Percentiles rank a stretch among this genome's conserved stretches.
phyloP scores from a whole-genome alignment of 495 filamentous ascomycete species.

The Aspergillus funiculosus region DNA sequence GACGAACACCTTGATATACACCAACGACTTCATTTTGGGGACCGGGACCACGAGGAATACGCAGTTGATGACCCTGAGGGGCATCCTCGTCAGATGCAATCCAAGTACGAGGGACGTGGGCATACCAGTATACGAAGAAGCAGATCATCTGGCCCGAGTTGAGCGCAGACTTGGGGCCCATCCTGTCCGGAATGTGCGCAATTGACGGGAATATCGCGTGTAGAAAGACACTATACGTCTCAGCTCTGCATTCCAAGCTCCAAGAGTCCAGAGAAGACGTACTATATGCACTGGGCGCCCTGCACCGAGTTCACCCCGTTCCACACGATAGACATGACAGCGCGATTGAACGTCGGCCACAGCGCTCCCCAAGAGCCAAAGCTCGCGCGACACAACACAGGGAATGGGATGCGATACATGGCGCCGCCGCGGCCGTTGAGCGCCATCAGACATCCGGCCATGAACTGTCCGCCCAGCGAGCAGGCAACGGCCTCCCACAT shows the following conservation, averaged over 20 bases:
- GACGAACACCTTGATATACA: constrained; percentile 32
- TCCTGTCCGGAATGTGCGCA: constrained; percentile 28
- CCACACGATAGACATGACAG: constrained; percentile 37
- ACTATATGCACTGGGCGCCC: constrained; percentile 36
- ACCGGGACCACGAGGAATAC: constrained; percentile 32
- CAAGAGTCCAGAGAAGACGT: too few species aligned
- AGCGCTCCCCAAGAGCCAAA: constrained; percentile 33
- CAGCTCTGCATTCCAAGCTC: neutral
- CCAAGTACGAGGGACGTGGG: neutral
- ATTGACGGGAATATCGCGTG: constrained; percentile 34
- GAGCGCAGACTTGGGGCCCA: constrained; percentile 31
- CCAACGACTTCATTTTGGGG: constrained; percentile 32
- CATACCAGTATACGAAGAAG: constrained; percentile 30
- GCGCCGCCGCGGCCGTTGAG: constrained; percentile 35
- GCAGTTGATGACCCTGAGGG: constrained; percentile 26
- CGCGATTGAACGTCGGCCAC: constrained; percentile 37
- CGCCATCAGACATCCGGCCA: constrained; percentile 30
- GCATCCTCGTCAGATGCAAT: neutral
- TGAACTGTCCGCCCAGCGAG: constrained; percentile 29
- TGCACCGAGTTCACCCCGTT: constrained; percentile 35
- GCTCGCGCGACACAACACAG: constrained; percentile 31
- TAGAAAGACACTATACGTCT: constrained; percentile 29
- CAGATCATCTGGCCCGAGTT: constrained; percentile 35
- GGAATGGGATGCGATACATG: constrained; percentile 35
- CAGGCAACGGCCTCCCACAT: constrained; percentile 37